phyloP scores from a whole-genome alignment of 371 early-diverging fungal genomes.

The Lichtheimia ornata region DNA sequence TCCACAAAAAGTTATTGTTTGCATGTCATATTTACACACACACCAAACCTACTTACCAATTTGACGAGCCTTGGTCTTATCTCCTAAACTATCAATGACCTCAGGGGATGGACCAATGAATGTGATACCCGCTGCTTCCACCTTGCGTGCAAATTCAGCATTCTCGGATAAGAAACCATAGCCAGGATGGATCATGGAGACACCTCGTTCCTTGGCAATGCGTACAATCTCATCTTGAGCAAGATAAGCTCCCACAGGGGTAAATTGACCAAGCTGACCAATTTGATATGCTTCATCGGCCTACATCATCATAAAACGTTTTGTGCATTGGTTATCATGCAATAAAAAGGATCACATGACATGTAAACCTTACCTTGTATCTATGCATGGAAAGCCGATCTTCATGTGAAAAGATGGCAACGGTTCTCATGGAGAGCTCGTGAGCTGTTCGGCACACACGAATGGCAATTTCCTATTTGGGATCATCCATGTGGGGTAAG shows the following conservation, averaged over 20 bases:
- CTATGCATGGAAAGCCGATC: slow-evolving; percentile 93
- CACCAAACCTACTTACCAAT: slow-evolving; percentile 56
- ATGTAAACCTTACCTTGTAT: slow-evolving; percentile 64
- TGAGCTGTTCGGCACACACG: slow-evolving; percentile 91
- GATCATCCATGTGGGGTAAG: no score
- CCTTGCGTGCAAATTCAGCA: slow-evolving; percentile 85
- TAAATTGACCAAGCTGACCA: slow-evolving; percentile 74
- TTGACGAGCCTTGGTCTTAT: slow-evolving; percentile 90
- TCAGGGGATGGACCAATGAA: slow-evolving; percentile 89
- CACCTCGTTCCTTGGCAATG: slow-evolving; percentile 82
- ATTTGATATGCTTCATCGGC: slow-evolving; percentile 95
- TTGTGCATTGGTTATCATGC: no score
- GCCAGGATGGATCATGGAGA: slow-evolving; percentile 86
- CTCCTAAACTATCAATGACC: slow-evolving; percentile 90
- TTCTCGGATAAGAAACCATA: slow-evolving; percentile 95
- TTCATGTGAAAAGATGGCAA: slow-evolving; percentile 88
- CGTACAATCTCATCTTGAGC: slow-evolving; percentile 89
- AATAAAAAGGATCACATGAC: no score
- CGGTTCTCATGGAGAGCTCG: slow-evolving; percentile 87
- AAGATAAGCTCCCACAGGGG: slow-evolving; percentile 94
- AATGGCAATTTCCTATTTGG: slow-evolving; percentile 83
- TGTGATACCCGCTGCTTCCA: slow-evolving; percentile 87
- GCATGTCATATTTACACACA: slow-evolving; percentile 16
- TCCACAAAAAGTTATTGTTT: slow-evolving; percentile 17
- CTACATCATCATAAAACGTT: slow-evolving; percentile 24